Evolutionary conservation across 306 rosid species (phyloP).

Genomic region (Lathyrus aphaca): DNA sequence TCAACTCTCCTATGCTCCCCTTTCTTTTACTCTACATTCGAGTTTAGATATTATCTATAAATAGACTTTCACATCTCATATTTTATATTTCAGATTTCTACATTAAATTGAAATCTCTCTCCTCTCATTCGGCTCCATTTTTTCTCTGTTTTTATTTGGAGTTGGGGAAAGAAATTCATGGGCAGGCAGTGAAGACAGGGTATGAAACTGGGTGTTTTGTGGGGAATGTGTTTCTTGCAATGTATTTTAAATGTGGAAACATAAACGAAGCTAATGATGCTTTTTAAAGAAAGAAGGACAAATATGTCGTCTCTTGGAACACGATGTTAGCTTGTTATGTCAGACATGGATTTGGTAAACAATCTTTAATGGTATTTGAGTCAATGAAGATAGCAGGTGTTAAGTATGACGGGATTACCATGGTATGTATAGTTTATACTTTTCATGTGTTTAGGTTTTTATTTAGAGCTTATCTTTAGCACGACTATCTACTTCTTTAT

Average conservation of each 20-base stretch:
- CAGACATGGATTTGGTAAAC: conserved; percentile 83
- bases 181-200: conserved; percentile 66
- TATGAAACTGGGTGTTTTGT: conserved; percentile 69
- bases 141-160: conserved; percentile 30
- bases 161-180: conserved; percentile 83
- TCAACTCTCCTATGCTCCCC: too few relatives aligned
- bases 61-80: too few relatives aligned
- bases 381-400: conserved; percentile 60
- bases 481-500: conserved; percentile 6
- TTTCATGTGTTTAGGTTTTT: conserved; percentile 31
- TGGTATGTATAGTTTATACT: conserved; percentile 51
- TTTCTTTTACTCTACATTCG: too few relatives aligned
- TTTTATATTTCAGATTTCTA: too few relatives aligned
- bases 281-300: conserved; percentile 68
- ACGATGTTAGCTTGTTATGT: conserved; percentile 78
- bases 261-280: conserved; percentile 67
- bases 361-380: conserved; percentile 66
- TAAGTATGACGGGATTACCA: conserved; percentile 70
- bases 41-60: too few relatives aligned
- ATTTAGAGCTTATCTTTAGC: conserved; percentile 25
- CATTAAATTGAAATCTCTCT: too few relatives aligned
- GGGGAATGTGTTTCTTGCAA: conserved; percentile 86
- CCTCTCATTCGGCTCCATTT: too few relatives aligned
- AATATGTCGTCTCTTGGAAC: conserved; percentile 86
- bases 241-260: conserved; percentile 86